Conservation (phyloP, 2,329 filamentous ascomycete genomes). For the Alternaria sp. region DNA sequence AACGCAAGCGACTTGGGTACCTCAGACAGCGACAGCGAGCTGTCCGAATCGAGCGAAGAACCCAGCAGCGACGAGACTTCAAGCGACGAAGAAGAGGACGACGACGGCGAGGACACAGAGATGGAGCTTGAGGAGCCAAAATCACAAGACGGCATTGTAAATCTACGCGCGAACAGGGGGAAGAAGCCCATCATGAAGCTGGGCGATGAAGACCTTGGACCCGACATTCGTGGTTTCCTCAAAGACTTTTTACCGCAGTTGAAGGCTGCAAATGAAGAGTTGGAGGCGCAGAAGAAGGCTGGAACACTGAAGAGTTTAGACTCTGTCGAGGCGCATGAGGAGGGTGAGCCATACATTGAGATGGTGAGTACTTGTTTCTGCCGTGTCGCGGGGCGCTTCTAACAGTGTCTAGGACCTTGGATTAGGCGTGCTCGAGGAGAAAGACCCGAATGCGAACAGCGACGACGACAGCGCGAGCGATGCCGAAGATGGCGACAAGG, state of each 20-base stretch:
- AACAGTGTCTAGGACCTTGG: conserved; percentile 50
- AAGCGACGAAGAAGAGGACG: conserved; percentile 37
- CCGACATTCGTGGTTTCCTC: conserved; percentile 47
- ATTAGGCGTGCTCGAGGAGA: conserved; percentile 56
- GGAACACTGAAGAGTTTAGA: conserved; percentile 51
- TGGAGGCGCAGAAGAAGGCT: conserved; percentile 51
- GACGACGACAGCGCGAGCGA: conserved; percentile 34
- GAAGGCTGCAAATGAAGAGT: conserved; percentile 53
- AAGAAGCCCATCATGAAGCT: conserved; percentile 46
- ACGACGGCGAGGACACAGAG: conserved; percentile 22
- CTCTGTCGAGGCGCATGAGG: conserved; percentile 30
- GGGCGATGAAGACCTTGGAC: conserved; percentile 31
- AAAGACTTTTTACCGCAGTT: conserved; percentile 54
- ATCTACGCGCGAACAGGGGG: conserved; percentile 41
- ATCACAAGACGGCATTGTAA: conserved; percentile 29
- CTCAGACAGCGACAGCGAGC: conserved; percentile 36
- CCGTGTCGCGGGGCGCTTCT: conserved; percentile 1
- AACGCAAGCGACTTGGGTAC: conserved; percentile 29
- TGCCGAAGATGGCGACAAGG: conserved; percentile 24
- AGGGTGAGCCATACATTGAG: conserved; percentile 50
- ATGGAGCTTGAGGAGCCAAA: conserved; percentile 11
- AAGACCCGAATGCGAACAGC: conserved; percentile 38
- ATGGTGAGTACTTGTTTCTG: conserved; percentile 40
- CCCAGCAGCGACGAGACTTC: conserved; percentile 49
- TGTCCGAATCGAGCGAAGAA: conserved; percentile 49